These are phyloP conservation scores for Elongisporangium prolatum DNA, from an alignment of 352 stramenopile species.

Conservation along the genomic window DNA sequence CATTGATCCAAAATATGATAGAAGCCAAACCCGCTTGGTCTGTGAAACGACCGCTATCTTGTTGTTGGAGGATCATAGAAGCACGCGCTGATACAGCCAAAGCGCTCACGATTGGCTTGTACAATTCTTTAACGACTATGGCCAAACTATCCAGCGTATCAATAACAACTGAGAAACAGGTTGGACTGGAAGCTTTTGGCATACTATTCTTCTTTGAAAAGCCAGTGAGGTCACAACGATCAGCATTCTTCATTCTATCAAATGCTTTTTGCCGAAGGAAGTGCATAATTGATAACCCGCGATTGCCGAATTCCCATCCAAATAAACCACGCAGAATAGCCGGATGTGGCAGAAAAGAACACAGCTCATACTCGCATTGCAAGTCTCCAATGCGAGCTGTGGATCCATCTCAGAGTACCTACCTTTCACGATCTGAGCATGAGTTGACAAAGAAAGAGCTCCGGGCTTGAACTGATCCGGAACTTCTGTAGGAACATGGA, in stretches of 20 bases:
- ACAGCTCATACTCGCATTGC: constrained; percentile 2
- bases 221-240: constrained; percentile 1
- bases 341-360: constrained; percentile 6
- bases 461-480: too few species aligned
- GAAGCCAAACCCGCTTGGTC: not conserved
- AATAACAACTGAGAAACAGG: too few species aligned
- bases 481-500: too few species aligned
- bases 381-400: constrained; percentile 1
- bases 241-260: too few species aligned
- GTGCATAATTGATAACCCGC: constrained; percentile 4
- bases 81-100: too few species aligned
- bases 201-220: constrained; percentile 6
- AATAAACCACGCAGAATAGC: constrained; percentile 5
- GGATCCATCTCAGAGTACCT: constrained; percentile 5
- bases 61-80: not conserved
- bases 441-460: not conserved
- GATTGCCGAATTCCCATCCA: constrained; percentile 4
- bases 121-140: not conserved
- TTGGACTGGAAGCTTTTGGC: not conserved
- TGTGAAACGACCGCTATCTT: not conserved
- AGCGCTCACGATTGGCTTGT: not conserved
- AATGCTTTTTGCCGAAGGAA: constrained; percentile 4
- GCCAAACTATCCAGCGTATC: not conserved
- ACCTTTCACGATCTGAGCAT: constrained; percentile 6
- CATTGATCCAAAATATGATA: constrained; percentile 1